Conservation (phyloP, 257 asterid species). For the Henckelia pumila region DNA sequence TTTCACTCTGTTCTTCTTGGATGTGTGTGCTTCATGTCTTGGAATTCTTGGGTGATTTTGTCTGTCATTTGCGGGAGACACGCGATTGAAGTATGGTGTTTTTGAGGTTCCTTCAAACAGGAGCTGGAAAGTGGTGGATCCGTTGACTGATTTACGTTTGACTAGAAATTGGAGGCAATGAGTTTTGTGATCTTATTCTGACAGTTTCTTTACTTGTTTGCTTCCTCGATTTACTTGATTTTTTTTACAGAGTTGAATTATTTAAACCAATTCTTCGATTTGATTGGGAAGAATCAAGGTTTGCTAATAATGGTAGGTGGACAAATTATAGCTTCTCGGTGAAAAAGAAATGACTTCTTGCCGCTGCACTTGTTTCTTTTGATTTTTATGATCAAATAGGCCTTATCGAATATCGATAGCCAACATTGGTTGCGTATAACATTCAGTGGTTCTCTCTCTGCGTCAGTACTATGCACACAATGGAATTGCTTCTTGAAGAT, state of each 20-base stretch:
- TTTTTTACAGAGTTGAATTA: no score
- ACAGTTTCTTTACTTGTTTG: background rate
- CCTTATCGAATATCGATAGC: constrained; percentile 12
- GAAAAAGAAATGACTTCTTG: constrained; percentile 6
- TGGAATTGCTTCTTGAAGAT: constrained; percentile 1
- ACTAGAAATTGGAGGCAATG: background rate
- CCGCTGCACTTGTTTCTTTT: background rate
- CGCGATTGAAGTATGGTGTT: background rate
- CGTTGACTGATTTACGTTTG: background rate
- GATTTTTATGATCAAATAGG: background rate
- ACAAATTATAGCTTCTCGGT: background rate
- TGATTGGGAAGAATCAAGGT: no score
- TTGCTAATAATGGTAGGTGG: no score
- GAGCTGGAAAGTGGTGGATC: constrained; percentile 12
- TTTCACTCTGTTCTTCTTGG: constrained; percentile 12
- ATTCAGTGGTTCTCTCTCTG: background rate
- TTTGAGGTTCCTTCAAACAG: background rate
- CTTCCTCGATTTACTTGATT: constrained; percentile 4
- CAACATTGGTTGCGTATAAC: background rate
- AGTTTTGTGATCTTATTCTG: background rate
- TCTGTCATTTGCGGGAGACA: background rate
- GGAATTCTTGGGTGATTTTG: background rate
- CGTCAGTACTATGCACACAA: background rate
- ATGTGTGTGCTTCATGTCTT: constrained; percentile 14
- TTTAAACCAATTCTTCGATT: no score